These are phyloP conservation scores for Grosmannia huntii DNA, from an alignment of 2,329 filamentous ascomycete genomes.

Conservation along the genomic window DNA sequence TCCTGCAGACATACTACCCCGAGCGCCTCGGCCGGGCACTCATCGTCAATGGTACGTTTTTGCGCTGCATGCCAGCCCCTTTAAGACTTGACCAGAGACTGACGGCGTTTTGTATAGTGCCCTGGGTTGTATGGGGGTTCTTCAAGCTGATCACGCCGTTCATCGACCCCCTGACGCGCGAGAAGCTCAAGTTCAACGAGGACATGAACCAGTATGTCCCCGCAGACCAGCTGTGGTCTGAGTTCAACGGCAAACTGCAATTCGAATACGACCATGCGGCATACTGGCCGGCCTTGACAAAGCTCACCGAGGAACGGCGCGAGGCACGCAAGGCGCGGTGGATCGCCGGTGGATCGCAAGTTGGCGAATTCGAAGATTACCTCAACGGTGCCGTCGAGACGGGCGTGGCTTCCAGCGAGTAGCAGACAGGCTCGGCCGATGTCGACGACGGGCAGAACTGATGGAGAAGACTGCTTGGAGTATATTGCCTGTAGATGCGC, in stretches of 20 bases:
- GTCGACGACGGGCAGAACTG: background rate
- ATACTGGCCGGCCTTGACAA: conserved; percentile 81
- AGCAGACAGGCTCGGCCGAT: background rate
- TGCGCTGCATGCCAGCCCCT: background rate
- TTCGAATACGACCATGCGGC: conserved; percentile 82
- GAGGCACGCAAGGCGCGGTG: conserved; percentile 56
- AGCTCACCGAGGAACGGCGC: conserved; percentile 53
- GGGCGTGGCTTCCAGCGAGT: conserved; percentile 7
- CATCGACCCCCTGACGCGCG: conserved; percentile 84
- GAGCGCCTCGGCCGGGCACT: conserved; percentile 81
- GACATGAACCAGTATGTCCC: conserved; percentile 75
- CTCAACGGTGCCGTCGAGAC: conserved; percentile 50
- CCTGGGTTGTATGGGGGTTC: conserved; percentile 84
- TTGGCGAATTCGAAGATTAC: conserved; percentile 82
- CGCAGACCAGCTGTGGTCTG: conserved; percentile 66
- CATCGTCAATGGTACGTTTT: conserved; percentile 65
- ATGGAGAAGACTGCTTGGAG: background rate
- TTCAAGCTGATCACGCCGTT: conserved; percentile 94
- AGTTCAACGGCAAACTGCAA: conserved; percentile 62
- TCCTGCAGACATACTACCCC: conserved; percentile 91
- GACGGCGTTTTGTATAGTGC: conserved; percentile 43
- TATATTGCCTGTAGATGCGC: background rate
- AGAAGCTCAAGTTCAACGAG: conserved; percentile 97
- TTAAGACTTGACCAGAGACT: background rate
- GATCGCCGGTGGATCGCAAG: conserved; percentile 63